Evolutionary conservation across 2,329 filamentous ascomycete genomes (phyloP).

Genomic region (Colletotrichum brevisporum): DNA sequence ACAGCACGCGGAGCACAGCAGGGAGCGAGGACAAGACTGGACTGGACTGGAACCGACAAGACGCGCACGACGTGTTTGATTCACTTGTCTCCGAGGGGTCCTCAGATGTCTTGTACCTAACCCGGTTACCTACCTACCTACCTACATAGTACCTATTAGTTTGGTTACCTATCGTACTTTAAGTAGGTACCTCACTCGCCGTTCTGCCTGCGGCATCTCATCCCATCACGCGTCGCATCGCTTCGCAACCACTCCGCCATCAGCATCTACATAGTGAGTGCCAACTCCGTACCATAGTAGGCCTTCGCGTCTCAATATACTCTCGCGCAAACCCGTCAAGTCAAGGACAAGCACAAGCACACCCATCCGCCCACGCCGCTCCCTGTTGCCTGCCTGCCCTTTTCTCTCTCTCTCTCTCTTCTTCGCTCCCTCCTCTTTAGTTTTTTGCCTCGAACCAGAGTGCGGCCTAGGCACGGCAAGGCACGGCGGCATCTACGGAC

Average conservation of each 20-base stretch:
- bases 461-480: too few relatives aligned
- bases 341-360: slow-evolving; percentile 31
- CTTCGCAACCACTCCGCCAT: slow-evolving; percentile 12
- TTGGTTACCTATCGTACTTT: too few relatives aligned
- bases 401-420: not conserved
- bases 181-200: too few relatives aligned
- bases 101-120: too few relatives aligned
- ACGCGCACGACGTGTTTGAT: too few relatives aligned
- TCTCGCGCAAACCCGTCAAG: slow-evolving; percentile 32
- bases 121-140: too few relatives aligned
- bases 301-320: slow-evolving; percentile 15
- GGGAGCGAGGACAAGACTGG: too few relatives aligned
- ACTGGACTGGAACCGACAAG: too few relatives aligned
- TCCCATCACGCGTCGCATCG: slow-evolving; percentile 26
- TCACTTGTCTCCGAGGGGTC: not conserved
- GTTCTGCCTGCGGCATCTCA: not conserved
- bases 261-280: not conserved
- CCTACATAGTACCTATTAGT: too few relatives aligned
- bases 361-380: slow-evolving; percentile 35
- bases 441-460: too few relatives aligned
- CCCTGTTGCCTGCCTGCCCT: slow-evolving; percentile 9
- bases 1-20: not conserved
- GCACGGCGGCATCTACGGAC: slow-evolving; percentile 3
- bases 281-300: not conserved
- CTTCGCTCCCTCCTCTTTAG: too few relatives aligned